A percentile compares a stretch with the other conserved stretches of the same genome.
phyloP scores from a whole-genome alignment of 139 green algal genomes.

The Chlorella sp. region DNA sequence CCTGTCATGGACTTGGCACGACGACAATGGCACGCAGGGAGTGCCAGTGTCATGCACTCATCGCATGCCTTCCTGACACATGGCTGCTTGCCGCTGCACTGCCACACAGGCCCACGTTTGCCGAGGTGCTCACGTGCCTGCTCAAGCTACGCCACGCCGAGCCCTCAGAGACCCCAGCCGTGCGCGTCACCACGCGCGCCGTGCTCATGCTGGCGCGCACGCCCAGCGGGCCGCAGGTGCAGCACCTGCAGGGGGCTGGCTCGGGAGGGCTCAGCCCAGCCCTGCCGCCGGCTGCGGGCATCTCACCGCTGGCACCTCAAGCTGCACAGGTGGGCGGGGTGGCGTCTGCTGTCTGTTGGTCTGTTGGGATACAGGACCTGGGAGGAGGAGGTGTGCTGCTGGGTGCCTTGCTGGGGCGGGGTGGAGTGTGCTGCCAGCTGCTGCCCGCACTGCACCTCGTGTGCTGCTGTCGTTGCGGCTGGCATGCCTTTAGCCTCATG shows the following conservation, averaged over 20 bases:
- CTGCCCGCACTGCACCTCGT: neutral
- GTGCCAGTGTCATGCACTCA: neutral
- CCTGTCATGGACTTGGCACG: neutral
- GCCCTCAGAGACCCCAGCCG: neutral
- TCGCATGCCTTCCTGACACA: neutral
- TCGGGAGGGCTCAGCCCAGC: no score
- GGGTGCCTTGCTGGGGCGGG: no score
- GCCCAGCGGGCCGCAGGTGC: no score
- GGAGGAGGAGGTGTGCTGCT: no score
- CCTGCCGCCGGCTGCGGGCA: neutral
- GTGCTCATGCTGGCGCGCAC: no score
- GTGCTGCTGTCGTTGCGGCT: no score
- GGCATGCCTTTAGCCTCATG: no score
- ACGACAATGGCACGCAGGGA: neutral
- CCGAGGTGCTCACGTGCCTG: conserved; percentile 21
- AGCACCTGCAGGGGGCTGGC: neutral
- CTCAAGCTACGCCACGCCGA: conserved; percentile 2
- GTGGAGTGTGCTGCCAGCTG: neutral
- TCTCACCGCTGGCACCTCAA: neutral
- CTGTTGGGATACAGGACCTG: no score
- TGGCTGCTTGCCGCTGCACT: neutral
- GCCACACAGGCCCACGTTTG: conserved; percentile 23
- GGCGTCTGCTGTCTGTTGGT: neutral
- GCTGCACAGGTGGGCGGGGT: neutral
- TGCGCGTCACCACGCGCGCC: conserved; percentile 2